Conservation (phyloP, 2,329 filamentous ascomycete species). For the Cercospora canescens region DNA sequence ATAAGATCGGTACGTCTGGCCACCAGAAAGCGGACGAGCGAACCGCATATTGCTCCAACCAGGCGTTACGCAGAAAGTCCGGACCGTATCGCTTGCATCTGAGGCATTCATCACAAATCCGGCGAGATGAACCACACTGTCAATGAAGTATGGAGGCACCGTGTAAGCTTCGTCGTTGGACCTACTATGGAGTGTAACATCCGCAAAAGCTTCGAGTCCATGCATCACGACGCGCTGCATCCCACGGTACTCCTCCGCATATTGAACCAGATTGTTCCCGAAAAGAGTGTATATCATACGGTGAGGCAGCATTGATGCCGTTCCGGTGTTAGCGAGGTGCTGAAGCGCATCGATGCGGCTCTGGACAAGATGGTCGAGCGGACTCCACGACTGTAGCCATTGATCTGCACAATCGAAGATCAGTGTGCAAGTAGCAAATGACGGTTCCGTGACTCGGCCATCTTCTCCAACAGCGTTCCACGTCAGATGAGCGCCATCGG, state of each 20-base stretch:
- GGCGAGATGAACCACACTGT: constrained; percentile 24
- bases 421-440: neutral
- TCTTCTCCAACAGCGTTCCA: neutral
- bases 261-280: neutral
- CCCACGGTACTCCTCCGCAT: neutral
- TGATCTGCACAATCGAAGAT: neutral
- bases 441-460: neutral
- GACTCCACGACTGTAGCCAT: neutral
- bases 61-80: constrained; percentile 39
- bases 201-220: neutral
- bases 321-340: neutral
- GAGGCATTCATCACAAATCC: constrained; percentile 28
- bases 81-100: constrained; percentile 28
- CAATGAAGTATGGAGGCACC: neutral
- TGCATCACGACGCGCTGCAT: neutral
- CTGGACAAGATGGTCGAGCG: neutral
- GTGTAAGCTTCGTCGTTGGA: neutral
- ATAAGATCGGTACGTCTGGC: constrained; percentile 36
- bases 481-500: too few relatives aligned
- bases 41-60: constrained; percentile 35
- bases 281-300: neutral
- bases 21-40: constrained; percentile 29
- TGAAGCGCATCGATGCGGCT: neutral
- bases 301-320: neutral
- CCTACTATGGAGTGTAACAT: neutral